Conservation (phyloP, 2,329 filamentous ascomycete species). For the Eurotiales sp. region DNA sequence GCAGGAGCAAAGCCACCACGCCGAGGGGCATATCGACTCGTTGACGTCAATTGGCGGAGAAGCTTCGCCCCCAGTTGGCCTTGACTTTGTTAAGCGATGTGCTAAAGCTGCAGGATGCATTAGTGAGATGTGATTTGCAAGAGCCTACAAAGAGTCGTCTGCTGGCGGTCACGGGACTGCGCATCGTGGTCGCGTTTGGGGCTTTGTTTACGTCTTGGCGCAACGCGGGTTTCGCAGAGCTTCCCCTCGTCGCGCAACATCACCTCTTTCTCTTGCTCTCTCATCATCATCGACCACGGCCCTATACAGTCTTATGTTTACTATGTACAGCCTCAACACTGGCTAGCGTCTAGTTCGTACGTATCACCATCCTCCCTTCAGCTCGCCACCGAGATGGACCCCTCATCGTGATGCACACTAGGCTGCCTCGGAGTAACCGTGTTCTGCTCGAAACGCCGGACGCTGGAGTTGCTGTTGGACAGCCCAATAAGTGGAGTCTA, state of each 20-base stretch:
- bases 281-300: no score
- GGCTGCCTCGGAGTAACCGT: background rate
- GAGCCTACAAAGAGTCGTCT: background rate
- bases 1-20: no score
- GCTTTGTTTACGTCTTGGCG: conserved; percentile 14
- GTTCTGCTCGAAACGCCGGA: background rate
- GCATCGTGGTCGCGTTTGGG: conserved; percentile 10
- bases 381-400: background rate
- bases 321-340: no score
- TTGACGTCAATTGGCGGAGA: no score
- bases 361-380: background rate
- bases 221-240: background rate
- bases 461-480: background rate
- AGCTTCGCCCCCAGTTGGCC: no score
- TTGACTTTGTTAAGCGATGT: no score
- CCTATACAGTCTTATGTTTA: no score
- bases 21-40: no score
- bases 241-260: no score
- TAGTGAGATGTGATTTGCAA: no score
- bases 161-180: conserved; percentile 7
- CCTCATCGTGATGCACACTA: background rate
- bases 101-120: no score
- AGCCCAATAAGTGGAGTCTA: background rate
- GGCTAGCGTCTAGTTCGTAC: no score
- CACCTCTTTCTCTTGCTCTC: background rate